A percentile compares a stretch with the other conserved stretches of the same genome.
Evolutionary conservation across 345 rosid genomes (phyloP).

Genomic region (thale cress (Arabidopsis thaliana)): DNA sequence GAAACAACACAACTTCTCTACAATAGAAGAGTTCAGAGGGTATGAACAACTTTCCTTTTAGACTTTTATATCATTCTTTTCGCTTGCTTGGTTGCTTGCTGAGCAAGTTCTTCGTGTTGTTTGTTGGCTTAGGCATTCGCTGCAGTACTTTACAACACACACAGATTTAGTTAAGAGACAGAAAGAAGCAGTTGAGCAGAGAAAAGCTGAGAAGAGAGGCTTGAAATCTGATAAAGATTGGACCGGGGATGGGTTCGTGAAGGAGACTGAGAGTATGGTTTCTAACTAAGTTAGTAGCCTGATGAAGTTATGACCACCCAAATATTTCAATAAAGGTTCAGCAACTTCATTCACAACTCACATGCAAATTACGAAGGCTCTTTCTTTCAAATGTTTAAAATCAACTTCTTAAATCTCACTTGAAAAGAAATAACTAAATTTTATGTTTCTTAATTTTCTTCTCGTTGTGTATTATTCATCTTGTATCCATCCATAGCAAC

Average conservation of each 20-base stretch:
- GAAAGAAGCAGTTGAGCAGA: conserved; percentile 76
- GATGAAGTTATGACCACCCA: conserved; percentile 31
- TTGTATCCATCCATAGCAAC: background rate
- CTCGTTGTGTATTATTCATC: background rate
- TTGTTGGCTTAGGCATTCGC: conserved; percentile 61
- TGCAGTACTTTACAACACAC: conserved; percentile 90
- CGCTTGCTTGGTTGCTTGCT: conserved; percentile 5
- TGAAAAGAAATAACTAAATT: conserved; percentile 5
- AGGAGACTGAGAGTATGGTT: conserved; percentile 95
- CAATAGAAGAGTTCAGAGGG: conserved; percentile 96
- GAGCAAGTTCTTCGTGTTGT: background rate
- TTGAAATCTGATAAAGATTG: conserved; percentile 93
- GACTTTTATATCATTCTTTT: background rate
- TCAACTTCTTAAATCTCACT: conserved; percentile 11
- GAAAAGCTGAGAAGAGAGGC: conserved; percentile 81
- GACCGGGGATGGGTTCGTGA: conserved; percentile 97
- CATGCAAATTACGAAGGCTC: conserved; percentile 2
- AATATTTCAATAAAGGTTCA: conserved; percentile 7
- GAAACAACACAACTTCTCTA: conserved; percentile 81
- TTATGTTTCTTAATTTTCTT: conserved; percentile 9
- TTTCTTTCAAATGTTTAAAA: conserved; percentile 1
- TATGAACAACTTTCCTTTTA: conserved; percentile 29
- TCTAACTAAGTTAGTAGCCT: conserved; percentile 58
- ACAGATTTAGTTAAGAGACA: conserved; percentile 82
- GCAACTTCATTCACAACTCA: conserved; percentile 12